Base-by-base conservation (phyloP, 2,329 filamentous ascomycete species). In the Plenodomus lindquistii region DNA sequence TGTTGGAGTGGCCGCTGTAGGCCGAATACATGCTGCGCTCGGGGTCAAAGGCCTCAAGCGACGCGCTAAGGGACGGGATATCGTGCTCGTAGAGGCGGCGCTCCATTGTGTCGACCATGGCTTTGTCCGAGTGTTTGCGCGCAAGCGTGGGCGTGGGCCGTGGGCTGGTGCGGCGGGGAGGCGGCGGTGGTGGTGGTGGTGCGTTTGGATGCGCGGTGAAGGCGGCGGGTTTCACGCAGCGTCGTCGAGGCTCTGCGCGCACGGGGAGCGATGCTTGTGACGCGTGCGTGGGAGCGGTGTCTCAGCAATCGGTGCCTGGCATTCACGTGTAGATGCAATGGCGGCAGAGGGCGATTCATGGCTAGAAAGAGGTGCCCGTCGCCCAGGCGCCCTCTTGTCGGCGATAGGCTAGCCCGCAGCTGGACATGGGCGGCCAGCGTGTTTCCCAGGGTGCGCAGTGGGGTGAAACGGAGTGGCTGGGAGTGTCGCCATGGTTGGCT, bases 1-100 rank as follows among this genome's bases (percentile, higher is more conserved):
- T 86, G 62, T 81, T 84, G 34, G 84, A 87, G 68, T 85, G 83
- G 57, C 83, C 81, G 41, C 68, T 69, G 59, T 68, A 69, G 44
- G 60, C 55, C 18, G 67, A 69, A 46, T 72, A 67, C 43, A 57
- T 57, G 59, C 67, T 70, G 52, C 66, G 63, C 60, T 72, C 69
- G 2, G 68, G 68, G 52, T 72, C 69, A 47, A 72, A 73, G 34
- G 67, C 70, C 51, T 71, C 67, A 37, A 73, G 62, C 10, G 70
- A 72, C 6, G 68, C 70, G 59, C 62, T 71, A 37, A 73, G 63
- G 9, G 70, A 72, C 34, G 70, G 70, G 43, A 72, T 67, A 45
- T 71, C 67, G 59, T 69, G 61, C 39, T 71, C 67, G 59, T 68
- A 72, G 45, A 69, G 51, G 60, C 63, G 67, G 63, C 65, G 67